Base-by-base conservation (phyloP, 1,139 yeast species). In the Taphrina pruni region DNA sequence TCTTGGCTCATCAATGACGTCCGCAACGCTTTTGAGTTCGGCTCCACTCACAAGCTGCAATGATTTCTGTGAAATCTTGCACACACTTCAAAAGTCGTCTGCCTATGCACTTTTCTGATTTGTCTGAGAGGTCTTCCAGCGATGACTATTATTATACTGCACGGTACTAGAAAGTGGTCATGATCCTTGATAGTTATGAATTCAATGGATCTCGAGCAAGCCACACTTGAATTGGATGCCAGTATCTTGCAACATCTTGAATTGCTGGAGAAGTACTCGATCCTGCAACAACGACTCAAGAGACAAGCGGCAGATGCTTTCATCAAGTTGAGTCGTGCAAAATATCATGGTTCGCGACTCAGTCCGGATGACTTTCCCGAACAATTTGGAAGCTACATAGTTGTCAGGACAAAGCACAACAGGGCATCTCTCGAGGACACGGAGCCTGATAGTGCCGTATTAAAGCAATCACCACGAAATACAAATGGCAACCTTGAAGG, bases 271-370 rank as follows among this genome's bases (percentile, higher is more conserved):
- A n/a, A 45, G 41, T 58, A 58, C 17, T 21, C 41, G 6, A n/a
- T 9, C 43, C n/a, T 58, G 41, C 62, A 58, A 45, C 36, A 20
- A 12, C 32, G 32, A 45, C 14, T 58, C 41, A 12, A 45, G 6
- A 26, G 9, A 7, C 32, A 26, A 11, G 43, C 54, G 26, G 9
- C 48, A 17, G 43, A 21, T 2, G 62, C 62, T 14, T 45, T 45
- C 46, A 58, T 58, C 6, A 17, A 35, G 17, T 41, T 58, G n/a
- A 45, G 54, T 58, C 38, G 62, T n/a, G 43, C 48, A 6, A 43
- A 39, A 11, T 58, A 58, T 35, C 43, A 58, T 45, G 62, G 62
- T n/a, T 38, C 45, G 1, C 20, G n/a, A 32, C 35, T 58, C 8
- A 8, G 54, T 14, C 6, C 62, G 39, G 62, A 58, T 12, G 21